Conservation (phyloP, 192 early-diverging fungal species). For the Coemansia sp. region DNA sequence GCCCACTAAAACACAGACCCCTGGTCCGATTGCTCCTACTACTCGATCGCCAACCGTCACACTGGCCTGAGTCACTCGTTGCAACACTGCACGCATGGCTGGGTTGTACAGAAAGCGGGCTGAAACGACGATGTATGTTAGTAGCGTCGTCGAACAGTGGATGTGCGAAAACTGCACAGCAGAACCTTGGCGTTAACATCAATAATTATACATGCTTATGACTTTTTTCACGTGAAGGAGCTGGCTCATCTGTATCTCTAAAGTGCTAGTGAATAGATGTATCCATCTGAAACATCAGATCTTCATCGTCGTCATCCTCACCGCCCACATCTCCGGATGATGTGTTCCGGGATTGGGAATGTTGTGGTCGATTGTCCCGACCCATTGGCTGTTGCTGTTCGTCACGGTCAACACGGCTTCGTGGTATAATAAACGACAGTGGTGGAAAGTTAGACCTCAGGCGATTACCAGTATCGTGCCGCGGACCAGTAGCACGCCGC, state of each 20-base stretch:
- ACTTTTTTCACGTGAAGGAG: not conserved
- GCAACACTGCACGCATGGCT: constrained; percentile 65
- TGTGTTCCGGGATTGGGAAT: not conserved
- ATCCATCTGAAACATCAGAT: constrained; percentile 54
- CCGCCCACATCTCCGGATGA: not conserved
- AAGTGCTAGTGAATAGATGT: constrained; percentile 15
- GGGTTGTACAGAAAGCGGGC: not conserved
- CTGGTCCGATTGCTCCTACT: constrained; percentile 77
- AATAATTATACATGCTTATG: not conserved
- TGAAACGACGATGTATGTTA: not conserved
- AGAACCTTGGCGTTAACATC: too few species aligned
- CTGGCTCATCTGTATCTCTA: not conserved
- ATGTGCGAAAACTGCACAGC: not conserved
- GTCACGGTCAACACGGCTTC: constrained; percentile 20
- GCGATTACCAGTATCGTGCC: constrained; percentile 9
- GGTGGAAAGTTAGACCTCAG: constrained; percentile 49
- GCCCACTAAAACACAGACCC: constrained; percentile 75
- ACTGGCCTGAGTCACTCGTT: constrained; percentile 61
- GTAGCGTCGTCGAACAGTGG: not conserved
- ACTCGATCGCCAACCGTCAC: constrained; percentile 71
- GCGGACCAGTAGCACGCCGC: not conserved
- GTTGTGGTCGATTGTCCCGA: not conserved
- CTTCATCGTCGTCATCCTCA: constrained; percentile 28
- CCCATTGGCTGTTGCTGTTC: not conserved
- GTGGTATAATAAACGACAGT: constrained; percentile 49